Evolutionary conservation across 202 grass and related monocot genomes (phyloP).

Genomic region (Brachypodium distachyon): DNA sequence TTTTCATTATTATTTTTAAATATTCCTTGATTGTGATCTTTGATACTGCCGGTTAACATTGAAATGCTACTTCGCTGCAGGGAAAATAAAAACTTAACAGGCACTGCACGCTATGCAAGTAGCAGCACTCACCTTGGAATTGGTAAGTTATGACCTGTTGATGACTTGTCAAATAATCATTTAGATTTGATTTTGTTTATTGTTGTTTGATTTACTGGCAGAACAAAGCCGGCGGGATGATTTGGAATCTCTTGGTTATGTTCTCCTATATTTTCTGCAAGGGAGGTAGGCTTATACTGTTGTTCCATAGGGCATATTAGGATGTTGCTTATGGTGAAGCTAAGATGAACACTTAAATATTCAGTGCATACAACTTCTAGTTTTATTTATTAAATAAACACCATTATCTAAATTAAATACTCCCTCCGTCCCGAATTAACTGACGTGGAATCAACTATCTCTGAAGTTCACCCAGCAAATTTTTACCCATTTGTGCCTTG

Average conservation of each 20-base stretch:
- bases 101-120: slow-evolving; percentile 81
- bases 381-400: neutral
- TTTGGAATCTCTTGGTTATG: slow-evolving; percentile 97
- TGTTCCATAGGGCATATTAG: neutral
- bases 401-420: neutral
- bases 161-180: neutral
- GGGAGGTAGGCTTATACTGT: slow-evolving; percentile 54
- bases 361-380: neutral
- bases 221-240: slow-evolving; percentile 97
- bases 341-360: too few relatives aligned
- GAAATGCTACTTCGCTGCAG: slow-evolving; percentile 32
- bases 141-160: slow-evolving; percentile 39
- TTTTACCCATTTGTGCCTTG: neutral
- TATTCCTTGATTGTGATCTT: neutral
- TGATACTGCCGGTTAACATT: neutral
- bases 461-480: neutral
- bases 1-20: too few relatives aligned
- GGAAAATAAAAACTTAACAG: slow-evolving; percentile 88
- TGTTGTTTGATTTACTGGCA: slow-evolving; percentile 40
- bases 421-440: too few relatives aligned
- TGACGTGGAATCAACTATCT: neutral
- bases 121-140: slow-evolving; percentile 82
- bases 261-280: slow-evolving; percentile 91
- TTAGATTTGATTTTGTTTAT: neutral
- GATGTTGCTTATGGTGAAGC: neutral